Percentiles rank a stretch among this genome's conserved stretches.
phyloP scores from a whole-genome alignment of 2,329 filamentous ascomycete genomes.

The Claviceps fusiformis region DNA sequence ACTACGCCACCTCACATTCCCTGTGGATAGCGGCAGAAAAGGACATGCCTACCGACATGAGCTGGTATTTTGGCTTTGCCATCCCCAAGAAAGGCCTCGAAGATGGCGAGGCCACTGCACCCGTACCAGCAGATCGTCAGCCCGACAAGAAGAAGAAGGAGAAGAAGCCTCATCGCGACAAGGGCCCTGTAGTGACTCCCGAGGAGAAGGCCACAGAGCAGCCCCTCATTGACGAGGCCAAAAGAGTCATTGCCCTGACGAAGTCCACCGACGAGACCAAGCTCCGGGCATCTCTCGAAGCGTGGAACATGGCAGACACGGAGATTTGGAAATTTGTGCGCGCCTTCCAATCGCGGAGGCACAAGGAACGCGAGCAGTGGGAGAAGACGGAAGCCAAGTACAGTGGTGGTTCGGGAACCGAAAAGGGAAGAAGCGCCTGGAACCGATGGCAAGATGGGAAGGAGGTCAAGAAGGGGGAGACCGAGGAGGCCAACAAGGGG shows the following conservation, averaged over 20 bases:
- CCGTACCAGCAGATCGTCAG: slow-evolving; percentile 13
- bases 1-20: slow-evolving; percentile 47
- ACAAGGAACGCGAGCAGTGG: slow-evolving; percentile 53
- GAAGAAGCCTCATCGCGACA: slow-evolving; percentile 20
- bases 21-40: slow-evolving; percentile 71
- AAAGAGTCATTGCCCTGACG: slow-evolving; percentile 36
- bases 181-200: slow-evolving; percentile 36
- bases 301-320: slow-evolving; percentile 58
- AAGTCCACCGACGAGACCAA: slow-evolving; percentile 29
- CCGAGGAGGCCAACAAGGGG: neutral
- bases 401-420: slow-evolving; percentile 45
- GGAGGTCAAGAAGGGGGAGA: neutral
- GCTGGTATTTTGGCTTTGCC: slow-evolving; percentile 82
- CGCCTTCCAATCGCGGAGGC: slow-evolving; percentile 49
- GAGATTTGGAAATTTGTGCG: slow-evolving; percentile 66
- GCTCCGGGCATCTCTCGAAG: slow-evolving; percentile 43
- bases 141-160: slow-evolving; percentile 8
- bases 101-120: slow-evolving; percentile 17
- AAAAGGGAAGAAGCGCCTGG: slow-evolving; percentile 25
- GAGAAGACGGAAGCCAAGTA: slow-evolving; percentile 56
- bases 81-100: slow-evolving; percentile 47
- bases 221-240: slow-evolving; percentile 32
- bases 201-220: slow-evolving; percentile 42
- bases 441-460: slow-evolving; percentile 24
- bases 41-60: slow-evolving; percentile 53